A percentile compares a stretch with the other conserved stretches of the same genome.
Conservation (phyloP, 1,284 basidiomycete species). For the Trametes hirsuta region DNA sequence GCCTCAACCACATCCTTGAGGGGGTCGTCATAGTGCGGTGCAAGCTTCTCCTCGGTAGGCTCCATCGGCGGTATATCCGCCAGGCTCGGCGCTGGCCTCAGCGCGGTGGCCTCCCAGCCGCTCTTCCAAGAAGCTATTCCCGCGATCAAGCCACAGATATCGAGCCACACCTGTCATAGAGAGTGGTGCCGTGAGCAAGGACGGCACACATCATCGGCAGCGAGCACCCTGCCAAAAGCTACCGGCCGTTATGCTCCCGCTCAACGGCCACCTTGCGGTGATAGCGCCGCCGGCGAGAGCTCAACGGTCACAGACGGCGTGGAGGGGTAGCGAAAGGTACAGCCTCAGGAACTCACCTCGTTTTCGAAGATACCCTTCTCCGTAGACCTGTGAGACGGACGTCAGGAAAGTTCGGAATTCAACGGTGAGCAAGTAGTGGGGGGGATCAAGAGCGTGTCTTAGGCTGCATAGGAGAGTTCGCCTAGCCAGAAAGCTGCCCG, state of each 20-base stretch:
- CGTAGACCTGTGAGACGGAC: constrained; percentile 56
- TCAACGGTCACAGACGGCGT: neutral
- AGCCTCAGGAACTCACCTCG: constrained; percentile 45
- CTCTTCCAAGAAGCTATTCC: constrained; percentile 68
- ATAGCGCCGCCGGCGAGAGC: neutral
- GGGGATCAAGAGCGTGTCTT: too few relatives aligned
- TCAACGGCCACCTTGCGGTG: neutral
- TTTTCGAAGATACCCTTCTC: constrained; percentile 67
- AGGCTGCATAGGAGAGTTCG: too few relatives aligned
- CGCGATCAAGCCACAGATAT: constrained; percentile 64
- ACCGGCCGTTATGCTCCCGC: neutral
- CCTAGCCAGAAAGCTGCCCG: too few relatives aligned
- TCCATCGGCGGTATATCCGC: constrained; percentile 8
- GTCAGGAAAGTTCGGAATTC: neutral
- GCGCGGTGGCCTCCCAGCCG: constrained; percentile 76
- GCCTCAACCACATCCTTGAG: constrained; percentile 25
- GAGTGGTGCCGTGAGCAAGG: neutral
- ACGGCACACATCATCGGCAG: neutral
- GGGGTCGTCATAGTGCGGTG: constrained; percentile 21
- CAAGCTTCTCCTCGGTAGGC: constrained; percentile 21
- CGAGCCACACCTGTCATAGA: constrained; percentile 57
- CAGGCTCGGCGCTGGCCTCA: constrained; percentile 36
- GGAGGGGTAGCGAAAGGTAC: neutral
- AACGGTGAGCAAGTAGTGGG: neutral
- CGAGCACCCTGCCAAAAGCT: neutral